Evolutionary conservation across 306 rosid genomes (phyloP).

Genomic region (Pyrus pyrifolia): DNA sequence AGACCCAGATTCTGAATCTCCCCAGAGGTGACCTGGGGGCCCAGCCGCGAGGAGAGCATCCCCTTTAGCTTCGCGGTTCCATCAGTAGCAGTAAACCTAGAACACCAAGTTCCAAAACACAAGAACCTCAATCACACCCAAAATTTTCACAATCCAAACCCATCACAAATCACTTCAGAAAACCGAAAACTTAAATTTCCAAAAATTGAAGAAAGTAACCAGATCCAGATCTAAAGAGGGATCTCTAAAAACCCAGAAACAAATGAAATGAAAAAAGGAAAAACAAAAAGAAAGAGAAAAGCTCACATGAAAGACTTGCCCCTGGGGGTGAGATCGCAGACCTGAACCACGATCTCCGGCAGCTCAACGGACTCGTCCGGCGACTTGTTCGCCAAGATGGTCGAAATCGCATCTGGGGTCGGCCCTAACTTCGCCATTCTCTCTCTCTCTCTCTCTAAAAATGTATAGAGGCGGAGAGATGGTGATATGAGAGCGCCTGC

Average conservation of each 20-base stretch:
- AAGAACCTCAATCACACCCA: background rate
- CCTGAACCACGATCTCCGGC: slow-evolving; percentile 64
- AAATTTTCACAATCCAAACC: background rate
- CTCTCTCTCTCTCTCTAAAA: background rate
- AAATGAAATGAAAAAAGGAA: background rate
- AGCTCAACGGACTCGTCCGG: slow-evolving; percentile 51
- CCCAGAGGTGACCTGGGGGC: slow-evolving; percentile 51
- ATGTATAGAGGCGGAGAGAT: background rate
- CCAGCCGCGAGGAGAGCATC: slow-evolving; percentile 41
- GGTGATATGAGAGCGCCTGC: background rate
- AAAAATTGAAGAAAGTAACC: background rate
- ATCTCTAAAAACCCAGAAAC: background rate
- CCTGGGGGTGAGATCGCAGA: slow-evolving; percentile 53
- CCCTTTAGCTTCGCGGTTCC: slow-evolving; percentile 64
- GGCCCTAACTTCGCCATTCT: slow-evolving; percentile 42
- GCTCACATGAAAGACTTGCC: slow-evolving; percentile 69
- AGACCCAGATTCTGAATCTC: slow-evolving; percentile 84
- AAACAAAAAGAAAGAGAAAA: background rate
- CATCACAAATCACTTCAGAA: background rate
- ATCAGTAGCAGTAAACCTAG: slow-evolving; percentile 75
- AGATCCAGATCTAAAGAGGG: background rate
- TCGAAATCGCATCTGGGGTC: slow-evolving; percentile 50
- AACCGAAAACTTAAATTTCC: background rate
- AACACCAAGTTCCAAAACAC: background rate
- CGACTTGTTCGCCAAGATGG: slow-evolving; percentile 45